phyloP scores from a whole-genome alignment of 192 early-diverging fungal genomes.

The Glomus cerebriforme region DNA sequence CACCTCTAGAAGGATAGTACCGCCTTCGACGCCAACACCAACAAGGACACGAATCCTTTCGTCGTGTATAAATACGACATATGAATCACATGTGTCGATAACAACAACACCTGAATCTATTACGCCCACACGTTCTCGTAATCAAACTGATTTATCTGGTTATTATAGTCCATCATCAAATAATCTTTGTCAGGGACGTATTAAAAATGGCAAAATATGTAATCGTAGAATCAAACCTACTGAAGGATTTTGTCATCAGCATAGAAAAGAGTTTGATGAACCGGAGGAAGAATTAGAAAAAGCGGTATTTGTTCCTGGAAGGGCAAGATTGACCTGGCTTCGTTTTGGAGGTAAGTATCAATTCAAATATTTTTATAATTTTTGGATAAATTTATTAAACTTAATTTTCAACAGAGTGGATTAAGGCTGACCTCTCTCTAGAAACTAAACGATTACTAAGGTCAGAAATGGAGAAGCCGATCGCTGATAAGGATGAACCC shows the following conservation, averaged over 20 bases:
- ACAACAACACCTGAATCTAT: not conserved
- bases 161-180: not conserved
- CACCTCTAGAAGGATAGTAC: no score
- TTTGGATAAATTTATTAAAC: not conserved
- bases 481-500: constrained; percentile 46
- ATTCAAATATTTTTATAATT: not conserved
- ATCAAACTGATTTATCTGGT: not conserved
- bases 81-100: not conserved
- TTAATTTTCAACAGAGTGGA: constrained; percentile 37
- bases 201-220: not conserved
- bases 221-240: not conserved
- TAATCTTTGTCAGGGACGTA: not conserved
- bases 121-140: no score
- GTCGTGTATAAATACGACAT: not conserved
- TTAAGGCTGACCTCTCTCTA: constrained; percentile 39
- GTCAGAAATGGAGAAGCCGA: constrained; percentile 47
- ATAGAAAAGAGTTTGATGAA: not conserved
- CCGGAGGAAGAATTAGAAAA: not conserved
- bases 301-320: constrained; percentile 4
- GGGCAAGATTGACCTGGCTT: constrained; percentile 3
- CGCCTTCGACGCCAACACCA: not conserved
- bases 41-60: not conserved
- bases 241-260: not conserved
- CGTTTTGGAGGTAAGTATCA: constrained; percentile 1
- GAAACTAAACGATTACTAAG: constrained; percentile 41